Base-by-base conservation (phyloP, 176 grass and related monocot genomes). In the Avena eriantha region DNA sequence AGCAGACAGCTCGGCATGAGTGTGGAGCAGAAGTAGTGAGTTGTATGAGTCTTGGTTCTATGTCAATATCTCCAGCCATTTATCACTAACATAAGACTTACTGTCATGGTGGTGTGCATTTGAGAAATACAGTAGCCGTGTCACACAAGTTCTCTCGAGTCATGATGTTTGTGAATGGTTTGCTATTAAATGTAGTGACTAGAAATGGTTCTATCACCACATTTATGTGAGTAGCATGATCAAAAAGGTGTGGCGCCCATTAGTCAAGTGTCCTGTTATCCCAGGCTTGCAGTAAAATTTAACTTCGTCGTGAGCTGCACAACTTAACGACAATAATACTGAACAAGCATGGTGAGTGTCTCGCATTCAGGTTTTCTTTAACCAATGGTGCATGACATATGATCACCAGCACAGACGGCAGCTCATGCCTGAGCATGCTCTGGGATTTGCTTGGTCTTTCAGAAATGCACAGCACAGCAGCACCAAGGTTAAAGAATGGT, bases 1-100 rank as follows among this genome's bases (percentile, higher is more conserved):
- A 12, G 58, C 76, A 56, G 56, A 86, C 15, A 85, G 76, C 45
- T 83, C 85, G 63, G 79, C 87, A 11, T 92, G 80, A 91, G 56
- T 69, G 56, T 69, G 61, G n/a, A 77, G 60, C 19, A 77, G 22
- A 14, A 29, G 26, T 46, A 76, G 54, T 14, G 16, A 18, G 35
- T 4, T 11, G 1, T 46, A 35, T 14, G 4, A 81, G 61, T 11
- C 0, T 18, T 46, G 7, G 14, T 84, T 22, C 17, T 80, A 53
- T 70, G 67, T 82, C 65, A 7, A 86, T 45, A 50, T 79, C 9
- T 19, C 12, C 17, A 12, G 8, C 31, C 50, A 68, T 76, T 84
- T 8, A 7, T 77, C 8, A 9, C 69, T 91, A 45, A 88, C 81
- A 29, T 46, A 17, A 74, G n/a, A 36, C 41, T 22, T 69, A 68